Evolutionary conservation across 2,329 filamentous ascomycete species (phyloP).

Genomic region (Anisogramma anomala): DNA sequence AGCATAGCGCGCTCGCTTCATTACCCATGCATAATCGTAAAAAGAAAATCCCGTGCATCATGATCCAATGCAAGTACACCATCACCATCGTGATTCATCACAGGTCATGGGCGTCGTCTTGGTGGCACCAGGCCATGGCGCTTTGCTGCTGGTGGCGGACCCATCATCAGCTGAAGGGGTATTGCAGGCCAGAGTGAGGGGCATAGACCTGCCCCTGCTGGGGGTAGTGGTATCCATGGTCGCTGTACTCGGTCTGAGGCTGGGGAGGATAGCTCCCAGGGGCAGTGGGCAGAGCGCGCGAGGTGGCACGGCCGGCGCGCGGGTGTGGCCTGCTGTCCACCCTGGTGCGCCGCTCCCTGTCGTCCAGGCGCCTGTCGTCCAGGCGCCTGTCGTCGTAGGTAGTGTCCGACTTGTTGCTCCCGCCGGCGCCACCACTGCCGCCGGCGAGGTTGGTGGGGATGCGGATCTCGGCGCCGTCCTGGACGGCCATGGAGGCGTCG

Average conservation of each 20-base stretch:
- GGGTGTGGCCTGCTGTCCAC: slow-evolving; percentile 36
- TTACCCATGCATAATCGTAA: slow-evolving; percentile 2
- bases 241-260: slow-evolving; percentile 5
- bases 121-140: neutral
- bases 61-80: neutral
- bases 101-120: slow-evolving; percentile 5
- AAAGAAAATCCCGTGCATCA: no score
- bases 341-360: slow-evolving; percentile 21
- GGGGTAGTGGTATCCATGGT: neutral
- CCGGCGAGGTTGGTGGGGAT: slow-evolving; percentile 31
- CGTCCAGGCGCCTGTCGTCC: slow-evolving; percentile 31
- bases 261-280: neutral
- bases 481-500: slow-evolving; percentile 46
- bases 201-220: slow-evolving; percentile 6
- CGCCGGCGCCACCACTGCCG: slow-evolving; percentile 28
- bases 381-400: slow-evolving; percentile 33
- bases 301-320: slow-evolving; percentile 30
- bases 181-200: slow-evolving; percentile 13
- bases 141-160: neutral
- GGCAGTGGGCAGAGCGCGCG: slow-evolving; percentile 27
- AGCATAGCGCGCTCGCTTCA: neutral
- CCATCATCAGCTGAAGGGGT: slow-evolving; percentile 1
- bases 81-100: slow-evolving; percentile 1
- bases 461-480: slow-evolving; percentile 48
- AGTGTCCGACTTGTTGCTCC: slow-evolving; percentile 34